Evolutionary conservation across 768 basidiomycete species (phyloP).

Genomic region (Leccinum olivaceopallidum): DNA sequence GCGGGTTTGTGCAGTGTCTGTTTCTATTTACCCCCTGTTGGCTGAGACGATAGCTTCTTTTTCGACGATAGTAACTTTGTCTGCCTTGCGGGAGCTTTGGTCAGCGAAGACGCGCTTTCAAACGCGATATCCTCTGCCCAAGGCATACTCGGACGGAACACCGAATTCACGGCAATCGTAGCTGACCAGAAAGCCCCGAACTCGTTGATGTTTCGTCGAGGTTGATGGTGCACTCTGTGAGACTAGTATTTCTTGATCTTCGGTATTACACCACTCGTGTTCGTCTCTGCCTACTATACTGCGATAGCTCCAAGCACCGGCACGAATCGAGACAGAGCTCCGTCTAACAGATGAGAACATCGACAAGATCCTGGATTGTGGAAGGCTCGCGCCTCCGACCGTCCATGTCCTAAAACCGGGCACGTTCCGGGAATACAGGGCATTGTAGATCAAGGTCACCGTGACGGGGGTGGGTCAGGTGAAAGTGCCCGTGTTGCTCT

Average conservation of each 20-base stretch:
- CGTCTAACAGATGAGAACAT: slow-evolving; percentile 6
- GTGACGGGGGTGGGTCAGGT: too few relatives aligned
- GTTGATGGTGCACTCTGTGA: slow-evolving; percentile 10
- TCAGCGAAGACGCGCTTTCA: too few relatives aligned
- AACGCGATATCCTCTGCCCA: slow-evolving; percentile 2
- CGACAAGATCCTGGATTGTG: background rate
- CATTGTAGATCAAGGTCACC: too few relatives aligned
- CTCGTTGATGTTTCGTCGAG: slow-evolving; percentile 15
- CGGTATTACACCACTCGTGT: background rate
- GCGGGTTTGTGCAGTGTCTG: background rate
- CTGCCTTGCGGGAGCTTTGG: too few relatives aligned
- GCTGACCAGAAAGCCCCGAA: slow-evolving; percentile 11
- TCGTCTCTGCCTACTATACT: background rate
- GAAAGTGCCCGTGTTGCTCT: too few relatives aligned
- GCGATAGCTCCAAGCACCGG: slow-evolving; percentile 1
- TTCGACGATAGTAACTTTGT: too few relatives aligned
- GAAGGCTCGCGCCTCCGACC: slow-evolving; percentile 10
- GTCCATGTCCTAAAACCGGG: slow-evolving; percentile 11
- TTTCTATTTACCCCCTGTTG: too few relatives aligned
- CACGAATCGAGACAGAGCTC: slow-evolving; percentile 9
- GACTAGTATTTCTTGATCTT: background rate
- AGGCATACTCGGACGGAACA: slow-evolving; percentile 12
- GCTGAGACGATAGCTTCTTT: too few relatives aligned
- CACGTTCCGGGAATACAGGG: too few relatives aligned
- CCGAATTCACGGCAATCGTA: slow-evolving; percentile 19